Conservation (phyloP, 1,284 basidiomycete genomes). For the Hemileccinum hortonii region DNA sequence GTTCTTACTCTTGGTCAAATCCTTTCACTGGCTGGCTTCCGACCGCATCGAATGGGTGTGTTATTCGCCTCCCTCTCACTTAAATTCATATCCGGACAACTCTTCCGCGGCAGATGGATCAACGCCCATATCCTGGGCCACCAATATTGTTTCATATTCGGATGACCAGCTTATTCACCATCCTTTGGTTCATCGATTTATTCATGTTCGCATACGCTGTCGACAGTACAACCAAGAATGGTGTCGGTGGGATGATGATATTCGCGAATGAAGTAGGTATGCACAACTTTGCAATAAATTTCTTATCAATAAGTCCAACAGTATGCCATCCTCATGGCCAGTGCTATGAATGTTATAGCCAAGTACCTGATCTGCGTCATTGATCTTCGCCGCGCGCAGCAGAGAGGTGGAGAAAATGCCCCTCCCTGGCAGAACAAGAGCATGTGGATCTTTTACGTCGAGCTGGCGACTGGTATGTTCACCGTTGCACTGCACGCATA, state of each 20-base stretch:
- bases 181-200: constrained; percentile 71
- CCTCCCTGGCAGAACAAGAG: constrained; percentile 97
- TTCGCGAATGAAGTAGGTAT: constrained; percentile 86
- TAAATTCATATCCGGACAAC: not conserved
- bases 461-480: constrained; percentile 77
- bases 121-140: constrained; percentile 85
- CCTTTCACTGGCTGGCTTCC: constrained; percentile 95
- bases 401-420: constrained; percentile 80
- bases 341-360: constrained; percentile 72
- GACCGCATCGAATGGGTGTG: constrained; percentile 95
- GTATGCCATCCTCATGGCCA: constrained; percentile 91
- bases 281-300: not conserved
- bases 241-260: constrained; percentile 87
- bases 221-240: constrained; percentile 75
- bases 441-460: constrained; percentile 96
- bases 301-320: constrained; percentile 33
- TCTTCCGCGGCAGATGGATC: constrained; percentile 79
- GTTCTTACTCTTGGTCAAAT: constrained; percentile 90
- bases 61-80: constrained; percentile 14
- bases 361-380: constrained; percentile 86
- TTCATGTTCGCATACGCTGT: constrained; percentile 75
- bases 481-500: constrained; percentile 16
- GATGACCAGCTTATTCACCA: constrained; percentile 68
- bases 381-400: constrained; percentile 76
- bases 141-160: constrained; percentile 82